Conservation (phyloP, 257 asterid species). For the Nicotiana attenuata region DNA sequence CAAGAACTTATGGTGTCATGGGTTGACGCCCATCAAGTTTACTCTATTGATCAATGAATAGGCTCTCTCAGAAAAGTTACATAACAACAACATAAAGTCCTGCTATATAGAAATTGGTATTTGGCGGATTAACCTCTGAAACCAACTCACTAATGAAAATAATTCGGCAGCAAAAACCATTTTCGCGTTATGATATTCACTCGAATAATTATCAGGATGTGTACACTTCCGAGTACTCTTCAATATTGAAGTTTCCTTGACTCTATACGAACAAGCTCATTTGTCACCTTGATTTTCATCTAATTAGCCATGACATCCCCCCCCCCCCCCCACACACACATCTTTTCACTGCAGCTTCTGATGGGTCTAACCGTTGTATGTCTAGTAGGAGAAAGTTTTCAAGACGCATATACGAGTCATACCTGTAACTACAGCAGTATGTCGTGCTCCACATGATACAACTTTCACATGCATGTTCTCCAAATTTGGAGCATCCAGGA, state of each 20-base stretch:
- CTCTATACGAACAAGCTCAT: neutral
- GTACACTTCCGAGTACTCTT: neutral
- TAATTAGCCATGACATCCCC: neutral
- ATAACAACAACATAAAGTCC: neutral
- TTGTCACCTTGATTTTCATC: neutral
- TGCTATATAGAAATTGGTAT: neutral
- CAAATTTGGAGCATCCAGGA: constrained; percentile 75
- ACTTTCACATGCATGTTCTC: constrained; percentile 67
- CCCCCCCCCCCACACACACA: no score
- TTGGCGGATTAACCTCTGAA: neutral
- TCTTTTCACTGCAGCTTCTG: neutral
- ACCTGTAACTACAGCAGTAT: constrained; percentile 82
- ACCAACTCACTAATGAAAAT: neutral
- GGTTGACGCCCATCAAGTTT: neutral
- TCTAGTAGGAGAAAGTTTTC: neutral
- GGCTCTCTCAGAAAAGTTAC: neutral
- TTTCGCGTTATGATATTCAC: neutral
- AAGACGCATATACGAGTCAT: constrained; percentile 4
- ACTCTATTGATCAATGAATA: neutral
- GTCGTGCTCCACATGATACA: constrained; percentile 98
- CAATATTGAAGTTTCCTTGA: neutral
- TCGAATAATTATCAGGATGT: neutral
- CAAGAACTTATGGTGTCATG: neutral
- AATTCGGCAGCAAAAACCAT: neutral
- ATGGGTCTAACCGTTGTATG: neutral